A percentile compares a stretch with the other conserved stretches of the same genome.
Conservation (phyloP, 805 yeast species). For the Kodamaea restingae region DNA sequence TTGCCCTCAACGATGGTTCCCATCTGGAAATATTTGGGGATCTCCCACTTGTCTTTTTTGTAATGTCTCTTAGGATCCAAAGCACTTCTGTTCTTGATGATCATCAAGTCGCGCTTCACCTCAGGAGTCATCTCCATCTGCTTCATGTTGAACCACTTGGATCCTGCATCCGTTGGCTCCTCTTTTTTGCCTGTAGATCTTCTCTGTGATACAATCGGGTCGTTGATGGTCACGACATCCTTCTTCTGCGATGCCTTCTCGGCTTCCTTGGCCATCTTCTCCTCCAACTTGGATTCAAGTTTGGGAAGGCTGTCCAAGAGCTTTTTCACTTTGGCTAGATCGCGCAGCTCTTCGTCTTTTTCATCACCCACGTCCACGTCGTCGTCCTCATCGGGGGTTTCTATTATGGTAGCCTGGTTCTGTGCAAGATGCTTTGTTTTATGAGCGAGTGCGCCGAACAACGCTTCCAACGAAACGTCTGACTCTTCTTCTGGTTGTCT, state of each 20-base stretch:
- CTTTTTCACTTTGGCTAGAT: slow-evolving; percentile 16
- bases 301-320: slow-evolving; percentile 19
- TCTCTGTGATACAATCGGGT: slow-evolving; percentile 35
- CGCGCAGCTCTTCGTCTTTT: slow-evolving; percentile 15
- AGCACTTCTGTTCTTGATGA: slow-evolving; percentile 83
- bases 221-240: slow-evolving; percentile 39
- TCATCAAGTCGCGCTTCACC: slow-evolving; percentile 69
- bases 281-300: slow-evolving; percentile 31
- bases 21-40: slow-evolving; percentile 77
- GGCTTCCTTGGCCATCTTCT: slow-evolving; percentile 13
- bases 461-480: slow-evolving; percentile 25
- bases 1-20: slow-evolving; percentile 86
- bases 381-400: slow-evolving; percentile 14
- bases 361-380: slow-evolving; percentile 4
- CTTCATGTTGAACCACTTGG: slow-evolving; percentile 78
- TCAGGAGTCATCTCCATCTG: slow-evolving; percentile 69
- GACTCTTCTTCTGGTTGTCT: slow-evolving; percentile 6
- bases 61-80: slow-evolving; percentile 95
- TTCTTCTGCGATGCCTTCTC: slow-evolving; percentile 13
- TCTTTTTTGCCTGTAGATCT: slow-evolving; percentile 13
- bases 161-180: slow-evolving; percentile 40
- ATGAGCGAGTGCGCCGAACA: slow-evolving; percentile 29
- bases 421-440: slow-evolving; percentile 15
- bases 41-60: slow-evolving; percentile 75
- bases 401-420: too few species aligned